Evolutionary conservation across 1,284 basidiomycete genomes (phyloP), one percentile per base, ranked within the genome.

Genomic region (Sparassis latifolia): DNA sequence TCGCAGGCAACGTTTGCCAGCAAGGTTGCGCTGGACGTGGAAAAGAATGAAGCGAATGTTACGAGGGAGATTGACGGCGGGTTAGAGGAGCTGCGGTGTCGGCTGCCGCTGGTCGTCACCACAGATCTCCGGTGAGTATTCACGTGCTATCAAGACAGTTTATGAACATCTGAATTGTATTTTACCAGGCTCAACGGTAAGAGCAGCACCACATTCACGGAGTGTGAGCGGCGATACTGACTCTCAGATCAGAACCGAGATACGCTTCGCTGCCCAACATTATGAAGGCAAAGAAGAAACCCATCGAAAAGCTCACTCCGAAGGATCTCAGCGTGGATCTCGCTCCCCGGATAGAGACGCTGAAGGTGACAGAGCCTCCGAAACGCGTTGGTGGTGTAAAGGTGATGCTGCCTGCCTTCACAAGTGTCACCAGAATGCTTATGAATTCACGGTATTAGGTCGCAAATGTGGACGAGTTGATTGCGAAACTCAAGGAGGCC

Each of bases 211-310:
- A 40, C 27, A 29, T 38, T 33, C n/a, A 35, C 10, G 33, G 48
- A 10, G n/a, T 33, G 49, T 40, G 31, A 42, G 32, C 5, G 10
- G 44, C 38, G 31, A 51, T 27, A 44, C 33, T 46, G 5, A 43
- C 27, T 38, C 43, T 37, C 40, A 44, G 42, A 47, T 51, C 67
- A 90, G 93, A 96, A 68, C 94, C 94, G 9, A 86, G 94, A 59
- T 97, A 96, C 65, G 93, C 94, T 1, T 93, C 93, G 30, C 69
- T 97, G 55, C 94, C 93, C 12, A 96, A 93, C 65, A 96, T 96
- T 69, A 97, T 96, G 92, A 96, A 96, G 74, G 96, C 96, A 29
- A 99, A 98, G 80, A 99, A 98, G 82, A 99, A 99, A 75, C 89
- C 90, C 29, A 74, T 98, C 47, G 87, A 95, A 72, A 95, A 92